Percentiles rank a stretch among this genome's conserved stretches.
phyloP scores from a whole-genome alignment of 805 yeast genomes.

The Kazachstania kunashirensis region DNA sequence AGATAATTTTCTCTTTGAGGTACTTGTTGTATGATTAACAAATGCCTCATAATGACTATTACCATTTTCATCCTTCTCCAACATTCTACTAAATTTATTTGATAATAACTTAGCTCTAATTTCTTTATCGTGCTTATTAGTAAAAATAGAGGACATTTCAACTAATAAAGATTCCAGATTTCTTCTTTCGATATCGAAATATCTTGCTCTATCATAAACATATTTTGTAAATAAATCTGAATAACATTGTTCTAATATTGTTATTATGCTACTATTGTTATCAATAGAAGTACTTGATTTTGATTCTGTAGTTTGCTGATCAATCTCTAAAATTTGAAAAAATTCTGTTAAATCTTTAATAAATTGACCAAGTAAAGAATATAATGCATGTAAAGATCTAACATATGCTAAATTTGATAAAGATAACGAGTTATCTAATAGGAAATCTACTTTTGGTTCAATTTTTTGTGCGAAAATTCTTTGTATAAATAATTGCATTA shows the following conservation, averaged over 20 bases:
- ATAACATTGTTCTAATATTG: conserved; percentile 58
- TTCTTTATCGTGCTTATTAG: conserved; percentile 25
- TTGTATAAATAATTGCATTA: conserved; percentile 59
- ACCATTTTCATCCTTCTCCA: conserved; percentile 9
- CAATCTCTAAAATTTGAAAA: conserved; percentile 38
- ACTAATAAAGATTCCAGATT: conserved; percentile 40
- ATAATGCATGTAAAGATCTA: conserved; percentile 62
- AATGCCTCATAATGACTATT: conserved; percentile 1
- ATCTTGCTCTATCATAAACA: conserved; percentile 48
- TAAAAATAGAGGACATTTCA: conserved; percentile 28
- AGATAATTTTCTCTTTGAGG: conserved; percentile 32
- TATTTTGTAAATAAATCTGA: conserved; percentile 68
- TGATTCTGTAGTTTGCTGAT: conserved; percentile 24
- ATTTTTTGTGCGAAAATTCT: conserved; percentile 69
- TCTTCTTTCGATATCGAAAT: conserved; percentile 63
- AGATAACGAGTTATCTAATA: conserved; percentile 54
- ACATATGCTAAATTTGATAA: conserved; percentile 63
- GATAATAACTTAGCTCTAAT: conserved; percentile 21
- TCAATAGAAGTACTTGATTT: background rate
- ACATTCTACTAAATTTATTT: conserved; percentile 25
- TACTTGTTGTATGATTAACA: background rate
- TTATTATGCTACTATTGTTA: conserved; percentile 5
- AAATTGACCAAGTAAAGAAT: conserved; percentile 46
- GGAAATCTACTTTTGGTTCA: conserved; percentile 43
- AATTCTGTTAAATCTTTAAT: conserved; percentile 58